A percentile compares a stretch with the other conserved stretches of the same genome.
These are phyloP conservation scores for Trametes gibbosa DNA, from an alignment of 768 basidiomycete genomes.

Conservation along the genomic window DNA sequence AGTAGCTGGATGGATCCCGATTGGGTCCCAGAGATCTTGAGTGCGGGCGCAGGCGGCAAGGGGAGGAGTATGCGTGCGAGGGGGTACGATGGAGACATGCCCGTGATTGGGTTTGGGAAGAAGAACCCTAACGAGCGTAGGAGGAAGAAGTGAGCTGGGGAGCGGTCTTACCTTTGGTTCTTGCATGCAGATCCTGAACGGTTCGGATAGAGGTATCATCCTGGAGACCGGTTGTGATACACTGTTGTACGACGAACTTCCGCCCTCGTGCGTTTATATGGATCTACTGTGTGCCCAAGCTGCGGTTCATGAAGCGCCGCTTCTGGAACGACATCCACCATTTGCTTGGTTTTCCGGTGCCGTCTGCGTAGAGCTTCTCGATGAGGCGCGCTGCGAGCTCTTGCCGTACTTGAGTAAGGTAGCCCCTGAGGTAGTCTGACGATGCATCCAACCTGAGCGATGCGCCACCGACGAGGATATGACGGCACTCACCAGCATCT, in stretches of 20 bases:
- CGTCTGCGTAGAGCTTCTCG: slow-evolving; percentile 88
- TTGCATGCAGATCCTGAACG: not conserved
- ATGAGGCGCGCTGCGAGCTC: slow-evolving; percentile 86
- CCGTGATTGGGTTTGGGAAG: slow-evolving; percentile 81
- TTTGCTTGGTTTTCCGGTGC: slow-evolving; percentile 93
- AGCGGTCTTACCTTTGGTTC: not conserved
- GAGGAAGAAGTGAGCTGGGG: slow-evolving; percentile 43
- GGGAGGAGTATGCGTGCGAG: slow-evolving; percentile 52
- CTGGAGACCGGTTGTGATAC: slow-evolving; percentile 23
- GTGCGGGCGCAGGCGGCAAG: slow-evolving; percentile 65
- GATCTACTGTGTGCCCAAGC: slow-evolving; percentile 57
- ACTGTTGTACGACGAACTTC: slow-evolving; percentile 23
- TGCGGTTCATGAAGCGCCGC: slow-evolving; percentile 93
- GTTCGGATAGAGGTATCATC: slow-evolving; percentile 17
- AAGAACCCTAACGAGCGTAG: slow-evolving; percentile 87
- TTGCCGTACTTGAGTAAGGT: slow-evolving; percentile 90
- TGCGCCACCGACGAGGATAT: not conserved
- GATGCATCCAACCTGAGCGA: not conserved
- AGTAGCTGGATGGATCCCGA: slow-evolving; percentile 96
- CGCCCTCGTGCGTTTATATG: not conserved
- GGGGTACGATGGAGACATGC: slow-evolving; percentile 67
- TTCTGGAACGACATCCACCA: slow-evolving; percentile 99
- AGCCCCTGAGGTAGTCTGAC: slow-evolving; percentile 84
- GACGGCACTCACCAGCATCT: slow-evolving; percentile 66
- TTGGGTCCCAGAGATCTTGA: slow-evolving; percentile 83